A percentile compares a stretch with the other conserved stretches of the same genome.
phyloP scores from a whole-genome alignment of 441 rosid genomes.

The Mallotus japonicus region DNA sequence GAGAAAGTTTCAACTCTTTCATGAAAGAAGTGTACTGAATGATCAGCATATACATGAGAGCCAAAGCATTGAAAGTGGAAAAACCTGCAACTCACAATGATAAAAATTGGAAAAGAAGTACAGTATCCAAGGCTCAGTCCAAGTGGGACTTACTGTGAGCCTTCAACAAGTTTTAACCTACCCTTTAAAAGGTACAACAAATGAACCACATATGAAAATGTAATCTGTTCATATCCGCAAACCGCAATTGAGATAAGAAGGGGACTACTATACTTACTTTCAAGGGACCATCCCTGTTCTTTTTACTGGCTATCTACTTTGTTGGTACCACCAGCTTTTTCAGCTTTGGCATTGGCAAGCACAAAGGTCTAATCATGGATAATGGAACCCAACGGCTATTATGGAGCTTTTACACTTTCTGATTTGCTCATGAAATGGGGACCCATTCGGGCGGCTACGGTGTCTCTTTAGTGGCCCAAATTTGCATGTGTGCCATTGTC shows the following conservation, averaged over 20 bases:
- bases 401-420: not conserved
- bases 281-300: not conserved
- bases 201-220: no score
- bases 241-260: not conserved
- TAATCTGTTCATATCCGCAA: not conserved
- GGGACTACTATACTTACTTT: not conserved
- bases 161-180: not conserved
- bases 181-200: not conserved
- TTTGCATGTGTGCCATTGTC: slow-evolving; percentile 2
- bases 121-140: not conserved
- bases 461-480: slow-evolving; percentile 2
- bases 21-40: no score
- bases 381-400: slow-evolving; percentile 23
- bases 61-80: not conserved
- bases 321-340: slow-evolving; percentile 25
- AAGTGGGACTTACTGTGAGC: slow-evolving; percentile 12
- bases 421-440: not conserved
- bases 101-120: no score
- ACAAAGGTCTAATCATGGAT: slow-evolving; percentile 30
- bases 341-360: slow-evolving; percentile 19
- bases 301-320: not conserved
- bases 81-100: not conserved
- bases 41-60: no score
- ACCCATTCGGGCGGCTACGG: not conserved
- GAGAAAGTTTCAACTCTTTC: not conserved